Conservation (phyloP, 1,284 basidiomycete genomes). For the Thecaphora thlaspeos region DNA sequence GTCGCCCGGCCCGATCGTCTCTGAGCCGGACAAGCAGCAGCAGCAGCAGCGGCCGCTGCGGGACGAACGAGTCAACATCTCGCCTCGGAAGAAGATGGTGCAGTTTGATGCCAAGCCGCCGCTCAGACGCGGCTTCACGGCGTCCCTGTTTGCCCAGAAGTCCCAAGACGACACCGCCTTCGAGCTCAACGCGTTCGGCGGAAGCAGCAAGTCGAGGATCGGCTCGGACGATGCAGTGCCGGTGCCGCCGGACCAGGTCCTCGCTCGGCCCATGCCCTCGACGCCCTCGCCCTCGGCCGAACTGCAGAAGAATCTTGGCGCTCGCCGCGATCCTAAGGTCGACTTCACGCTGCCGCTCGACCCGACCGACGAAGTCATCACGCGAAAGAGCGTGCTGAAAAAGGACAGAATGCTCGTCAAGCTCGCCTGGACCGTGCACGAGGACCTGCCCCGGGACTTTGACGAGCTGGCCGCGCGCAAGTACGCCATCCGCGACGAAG, state of each 20-base stretch:
- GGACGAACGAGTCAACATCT: too few species aligned
- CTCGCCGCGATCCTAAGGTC: too few species aligned
- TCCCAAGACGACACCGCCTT: constrained; percentile 1
- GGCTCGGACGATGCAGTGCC: constrained; percentile 36
- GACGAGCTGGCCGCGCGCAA: constrained; percentile 67
- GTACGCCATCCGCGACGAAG: constrained; percentile 66
- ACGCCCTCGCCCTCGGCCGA: constrained; percentile 1
- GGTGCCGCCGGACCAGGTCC: constrained; percentile 40
- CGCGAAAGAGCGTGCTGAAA: constrained; percentile 53
- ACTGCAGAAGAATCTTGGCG: too few species aligned
- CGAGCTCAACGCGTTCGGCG: not conserved
- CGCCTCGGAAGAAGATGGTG: constrained; percentile 28
- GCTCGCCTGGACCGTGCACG: constrained; percentile 66
- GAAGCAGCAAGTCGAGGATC: too few species aligned
- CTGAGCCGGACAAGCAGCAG: too few species aligned
- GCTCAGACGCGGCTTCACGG: constrained; percentile 16
- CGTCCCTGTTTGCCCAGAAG: constrained; percentile 28
- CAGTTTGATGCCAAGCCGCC: constrained; percentile 30
- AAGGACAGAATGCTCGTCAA: constrained; percentile 81
- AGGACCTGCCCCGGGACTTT: constrained; percentile 64
- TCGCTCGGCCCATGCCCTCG: constrained; percentile 28
- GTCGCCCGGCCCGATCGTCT: too few species aligned
- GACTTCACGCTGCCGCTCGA: too few species aligned
- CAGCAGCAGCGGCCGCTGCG: too few species aligned
- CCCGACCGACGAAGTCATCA: constrained; percentile 12